phyloP scores from a whole-genome alignment of 305 asterid genomes.

The Solanum aculeatissimum region DNA sequence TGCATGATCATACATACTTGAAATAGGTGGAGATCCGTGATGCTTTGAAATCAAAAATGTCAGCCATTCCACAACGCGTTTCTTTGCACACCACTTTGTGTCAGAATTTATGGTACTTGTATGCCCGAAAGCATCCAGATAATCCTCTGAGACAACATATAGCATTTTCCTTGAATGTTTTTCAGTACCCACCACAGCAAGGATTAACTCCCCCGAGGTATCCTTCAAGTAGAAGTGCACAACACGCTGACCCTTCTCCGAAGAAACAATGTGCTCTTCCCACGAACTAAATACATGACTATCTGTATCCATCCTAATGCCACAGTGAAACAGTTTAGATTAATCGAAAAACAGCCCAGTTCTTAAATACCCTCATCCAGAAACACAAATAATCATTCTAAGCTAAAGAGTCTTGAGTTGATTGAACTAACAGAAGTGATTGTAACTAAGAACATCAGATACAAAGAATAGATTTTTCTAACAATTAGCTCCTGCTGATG shows the following conservation, averaged over 20 bases:
- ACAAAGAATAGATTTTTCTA: not conserved
- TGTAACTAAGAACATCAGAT: not conserved
- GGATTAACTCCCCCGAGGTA: slow-evolving; percentile 14
- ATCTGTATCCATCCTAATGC: slow-evolving; percentile 25
- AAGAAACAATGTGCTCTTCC: slow-evolving; percentile 26
- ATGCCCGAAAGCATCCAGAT: not conserved
- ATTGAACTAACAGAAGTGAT: not conserved
- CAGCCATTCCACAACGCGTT: not conserved
- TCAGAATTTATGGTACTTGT: not conserved
- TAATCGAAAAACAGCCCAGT: not conserved
- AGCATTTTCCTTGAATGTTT: slow-evolving; percentile 19
- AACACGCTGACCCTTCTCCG: slow-evolving; percentile 20
- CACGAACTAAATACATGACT: slow-evolving; percentile 18
- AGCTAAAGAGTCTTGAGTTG: not conserved
- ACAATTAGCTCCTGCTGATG: not conserved
- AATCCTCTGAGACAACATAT: slow-evolving; percentile 28
- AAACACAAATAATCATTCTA: not conserved
- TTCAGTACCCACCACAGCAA: slow-evolving; percentile 36
- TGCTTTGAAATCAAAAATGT: not conserved
- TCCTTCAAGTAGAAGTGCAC: slow-evolving; percentile 33
- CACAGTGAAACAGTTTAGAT: not conserved
- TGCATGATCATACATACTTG: not conserved
- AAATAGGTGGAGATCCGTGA: not conserved
- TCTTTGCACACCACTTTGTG: not conserved
- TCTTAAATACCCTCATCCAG: too few species aligned